Percentiles rank a stretch among this genome's conserved stretches.
phyloP scores from a whole-genome alignment of 192 early-diverging fungal genomes.

The Gaertneriomyces semiglobifer region DNA sequence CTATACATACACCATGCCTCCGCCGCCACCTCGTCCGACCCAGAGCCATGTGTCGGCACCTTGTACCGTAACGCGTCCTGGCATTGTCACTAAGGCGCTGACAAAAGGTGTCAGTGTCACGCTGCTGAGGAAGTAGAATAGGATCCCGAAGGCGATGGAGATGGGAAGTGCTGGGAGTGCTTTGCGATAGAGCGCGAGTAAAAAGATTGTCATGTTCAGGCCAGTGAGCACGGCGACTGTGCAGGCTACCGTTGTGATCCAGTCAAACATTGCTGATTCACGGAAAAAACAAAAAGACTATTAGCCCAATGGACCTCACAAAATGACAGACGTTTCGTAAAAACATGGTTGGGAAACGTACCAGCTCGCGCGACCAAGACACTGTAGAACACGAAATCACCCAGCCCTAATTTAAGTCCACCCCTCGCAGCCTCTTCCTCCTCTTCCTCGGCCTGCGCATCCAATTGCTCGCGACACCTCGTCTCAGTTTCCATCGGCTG shows the following conservation, averaged over 20 bases:
- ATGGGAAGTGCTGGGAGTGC: conserved; percentile 84
- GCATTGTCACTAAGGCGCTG: conserved; percentile 12
- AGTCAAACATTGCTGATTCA: conserved; percentile 64
- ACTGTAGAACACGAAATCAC: conserved; percentile 90
- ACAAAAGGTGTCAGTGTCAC: conserved; percentile 44
- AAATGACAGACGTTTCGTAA: too few relatives aligned
- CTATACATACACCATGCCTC: conserved; percentile 41
- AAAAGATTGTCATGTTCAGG: conserved; percentile 81
- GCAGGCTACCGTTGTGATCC: conserved; percentile 75
- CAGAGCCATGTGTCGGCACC: conserved; percentile 32
- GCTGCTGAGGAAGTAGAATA: conserved; percentile 70
- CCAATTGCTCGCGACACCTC: neutral
- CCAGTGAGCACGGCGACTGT: conserved; percentile 80
- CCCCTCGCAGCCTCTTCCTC: conserved; percentile 53
- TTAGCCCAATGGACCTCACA: neutral
- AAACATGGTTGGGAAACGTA: too few relatives aligned
- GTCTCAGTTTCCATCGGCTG: neutral
- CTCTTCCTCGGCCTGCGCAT: conserved; percentile 9
- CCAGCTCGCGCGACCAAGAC: conserved; percentile 75
- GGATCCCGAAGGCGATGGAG: conserved; percentile 78
- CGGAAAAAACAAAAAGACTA: neutral
- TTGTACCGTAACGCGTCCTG: neutral
- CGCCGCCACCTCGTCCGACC: conserved; percentile 36
- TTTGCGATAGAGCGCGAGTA: conserved; percentile 75
- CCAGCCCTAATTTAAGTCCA: conserved; percentile 81